Base-by-base conservation (phyloP, 768 basidiomycete genomes). In the Phylloporus sp. region DNA sequence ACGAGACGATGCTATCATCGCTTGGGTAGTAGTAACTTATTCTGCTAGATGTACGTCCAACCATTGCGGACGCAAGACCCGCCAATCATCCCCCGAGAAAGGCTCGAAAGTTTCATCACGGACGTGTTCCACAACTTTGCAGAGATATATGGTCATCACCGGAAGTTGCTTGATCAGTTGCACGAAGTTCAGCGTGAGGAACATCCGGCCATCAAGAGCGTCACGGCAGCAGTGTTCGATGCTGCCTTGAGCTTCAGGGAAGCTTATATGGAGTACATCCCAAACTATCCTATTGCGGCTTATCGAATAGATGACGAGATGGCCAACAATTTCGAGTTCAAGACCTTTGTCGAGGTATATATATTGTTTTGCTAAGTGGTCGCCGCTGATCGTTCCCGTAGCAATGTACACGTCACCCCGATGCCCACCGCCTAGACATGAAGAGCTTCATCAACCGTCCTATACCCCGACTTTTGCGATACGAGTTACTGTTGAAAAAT, bases 401-500 rank as follows among this genome's bases (percentile, higher is more conserved):
- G 76, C 69, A 73, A 70, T 79, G 74, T 46, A 69, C 71, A 11
- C 82, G 86, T 28, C 84, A 91, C 58, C 80, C 85, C 0, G 86
- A 88, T 52, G 82, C 92, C 1, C 84, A 88, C 61, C 82, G 86
- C 45, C 76, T 91, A 18, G 93, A 94, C 64, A 88, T 99, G 82
- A 93, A 95, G 66, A 86, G 79, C 59, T 99, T 97, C 71, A 88
- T 95, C 63, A 85, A 91, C 60, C 84, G 93, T 32, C 92, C 95
- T 2, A 94, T 95, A 57, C 90, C 91, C 53, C 85, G 95, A 39
- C 72, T 95, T 31, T 74, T 94, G 36, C 88, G 95, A 43, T 97
- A 97, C 65, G 86, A 90, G 56, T 76, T 97, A 1, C 76, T 98
- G 16, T 71, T 98, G 54, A 87, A 86, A 56, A 77, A 80, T 28